A percentile compares a stretch with the other conserved stretches of the same genome.
These are phyloP conservation scores for Russula vinacea DNA, from an alignment of 768 basidiomycete genomes.

Conservation along the genomic window DNA sequence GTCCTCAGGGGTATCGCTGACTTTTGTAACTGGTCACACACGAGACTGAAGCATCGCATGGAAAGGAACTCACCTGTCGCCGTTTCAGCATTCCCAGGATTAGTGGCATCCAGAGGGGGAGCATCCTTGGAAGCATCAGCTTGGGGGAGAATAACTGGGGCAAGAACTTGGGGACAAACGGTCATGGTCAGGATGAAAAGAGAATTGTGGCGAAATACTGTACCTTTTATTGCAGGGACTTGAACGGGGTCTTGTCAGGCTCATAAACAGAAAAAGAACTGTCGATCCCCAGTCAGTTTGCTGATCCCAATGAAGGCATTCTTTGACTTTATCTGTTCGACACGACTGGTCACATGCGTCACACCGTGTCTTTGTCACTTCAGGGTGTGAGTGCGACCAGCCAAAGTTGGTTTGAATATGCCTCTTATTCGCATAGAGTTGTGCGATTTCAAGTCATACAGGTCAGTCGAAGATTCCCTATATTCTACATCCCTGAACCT, in stretches of 20 bases:
- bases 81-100: neutral
- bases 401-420: constrained; percentile 44
- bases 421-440: constrained; percentile 84
- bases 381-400: too few relatives aligned
- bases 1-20: neutral
- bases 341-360: constrained; percentile 14
- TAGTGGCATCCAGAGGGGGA: neutral
- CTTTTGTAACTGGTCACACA: neutral
- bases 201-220: too few relatives aligned
- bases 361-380: constrained; percentile 12
- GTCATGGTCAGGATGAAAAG: neutral
- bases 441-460: constrained; percentile 96
- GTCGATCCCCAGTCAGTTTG: too few relatives aligned
- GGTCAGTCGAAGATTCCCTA: constrained; percentile 39
- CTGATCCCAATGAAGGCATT: too few relatives aligned
- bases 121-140: too few relatives aligned
- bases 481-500: neutral
- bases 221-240: too few relatives aligned
- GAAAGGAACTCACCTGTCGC: neutral
- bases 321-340: neutral
- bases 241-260: too few relatives aligned
- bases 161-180: too few relatives aligned
- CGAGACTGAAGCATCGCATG: neutral
- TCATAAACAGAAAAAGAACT: too few relatives aligned
- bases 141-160: neutral